phyloP scores from a whole-genome alignment of 257 asterid genomes.

The Ajuga chamaepitys region DNA sequence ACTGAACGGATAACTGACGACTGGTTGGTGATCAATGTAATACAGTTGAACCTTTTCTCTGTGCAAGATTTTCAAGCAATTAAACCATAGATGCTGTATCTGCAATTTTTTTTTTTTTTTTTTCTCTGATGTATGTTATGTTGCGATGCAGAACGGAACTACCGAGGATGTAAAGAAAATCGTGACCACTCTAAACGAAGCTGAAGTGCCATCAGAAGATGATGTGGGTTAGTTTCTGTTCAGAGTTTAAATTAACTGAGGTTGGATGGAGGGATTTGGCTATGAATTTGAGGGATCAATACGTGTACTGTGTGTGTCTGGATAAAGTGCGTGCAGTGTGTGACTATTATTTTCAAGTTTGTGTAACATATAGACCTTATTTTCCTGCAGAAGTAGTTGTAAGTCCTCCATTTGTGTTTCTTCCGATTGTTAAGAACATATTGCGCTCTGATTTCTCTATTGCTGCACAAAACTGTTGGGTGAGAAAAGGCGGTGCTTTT shows the following conservation, averaged over 20 bases:
- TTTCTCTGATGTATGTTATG: no score
- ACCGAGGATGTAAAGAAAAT: conserved; percentile 1
- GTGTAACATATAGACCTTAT: not conserved
- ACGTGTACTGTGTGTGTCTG: no score
- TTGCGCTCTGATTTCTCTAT: not conserved
- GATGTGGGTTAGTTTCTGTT: not conserved
- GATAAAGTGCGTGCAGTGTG: no score
- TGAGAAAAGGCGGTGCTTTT: conserved; percentile 7
- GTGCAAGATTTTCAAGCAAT: not conserved
- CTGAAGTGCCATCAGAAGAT: conserved; percentile 8
- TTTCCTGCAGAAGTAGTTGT: not conserved
- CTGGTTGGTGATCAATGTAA: not conserved
- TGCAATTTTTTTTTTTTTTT: not conserved
- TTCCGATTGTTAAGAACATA: not conserved
- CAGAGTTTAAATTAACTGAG: not conserved
- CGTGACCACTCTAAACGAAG: not conserved
- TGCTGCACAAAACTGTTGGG: conserved; percentile 7
- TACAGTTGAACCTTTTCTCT: not conserved
- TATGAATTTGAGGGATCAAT: not conserved
- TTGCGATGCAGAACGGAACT: conserved; percentile 6
- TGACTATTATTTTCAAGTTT: not conserved
- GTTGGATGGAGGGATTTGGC: no score
- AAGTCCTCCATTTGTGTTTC: conserved; percentile 7
- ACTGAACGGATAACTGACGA: no score
- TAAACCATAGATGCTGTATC: not conserved